These are phyloP conservation scores for Ascochyta fabae DNA, from an alignment of 2,329 filamentous ascomycete genomes.

Conservation along the genomic window DNA sequence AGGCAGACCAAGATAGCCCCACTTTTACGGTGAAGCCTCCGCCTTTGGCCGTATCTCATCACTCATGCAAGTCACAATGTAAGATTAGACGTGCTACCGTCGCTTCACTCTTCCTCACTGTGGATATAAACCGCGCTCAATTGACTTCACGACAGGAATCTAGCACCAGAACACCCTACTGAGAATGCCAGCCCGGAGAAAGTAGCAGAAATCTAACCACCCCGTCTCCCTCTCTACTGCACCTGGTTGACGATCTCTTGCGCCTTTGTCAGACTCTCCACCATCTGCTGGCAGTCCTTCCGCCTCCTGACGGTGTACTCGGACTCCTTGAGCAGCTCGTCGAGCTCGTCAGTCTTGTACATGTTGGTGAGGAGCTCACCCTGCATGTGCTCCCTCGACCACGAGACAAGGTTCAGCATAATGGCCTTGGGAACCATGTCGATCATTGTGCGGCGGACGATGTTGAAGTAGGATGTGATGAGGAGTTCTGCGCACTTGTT, in stretches of 20 bases:
- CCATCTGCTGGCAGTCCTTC: conserved; percentile 99
- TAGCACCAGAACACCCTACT: conserved; percentile 31
- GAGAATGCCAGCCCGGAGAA: conserved; percentile 27
- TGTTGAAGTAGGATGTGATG: conserved; percentile 97
- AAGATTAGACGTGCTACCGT: background rate
- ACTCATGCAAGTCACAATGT: background rate
- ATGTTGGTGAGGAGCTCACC: conserved; percentile 95
- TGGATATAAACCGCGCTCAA: conserved; percentile 19
- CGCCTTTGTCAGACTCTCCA: conserved; percentile 86
- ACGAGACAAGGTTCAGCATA: conserved; percentile 95
- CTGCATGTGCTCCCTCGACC: conserved; percentile 98
- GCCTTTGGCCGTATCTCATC: background rate
- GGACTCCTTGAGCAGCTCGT: conserved; percentile 95
- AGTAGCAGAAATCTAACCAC: conserved; percentile 20
- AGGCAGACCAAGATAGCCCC: conserved; percentile 10
- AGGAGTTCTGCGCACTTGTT: conserved; percentile 72
- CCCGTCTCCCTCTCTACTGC: conserved; percentile 33
- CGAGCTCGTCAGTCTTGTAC: conserved; percentile 89
- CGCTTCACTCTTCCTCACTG: background rate
- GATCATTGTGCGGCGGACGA: conserved; percentile 97
- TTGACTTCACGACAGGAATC: conserved; percentile 21
- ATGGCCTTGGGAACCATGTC: conserved; percentile 99
- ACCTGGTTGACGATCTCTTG: conserved; percentile 93
- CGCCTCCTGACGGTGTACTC: conserved; percentile 93
- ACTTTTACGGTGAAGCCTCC: background rate